Percentiles rank a stretch among this genome's conserved stretches.
Evolutionary conservation across 441 rosid genomes (phyloP).

Genomic region (Populus hybrid): DNA sequence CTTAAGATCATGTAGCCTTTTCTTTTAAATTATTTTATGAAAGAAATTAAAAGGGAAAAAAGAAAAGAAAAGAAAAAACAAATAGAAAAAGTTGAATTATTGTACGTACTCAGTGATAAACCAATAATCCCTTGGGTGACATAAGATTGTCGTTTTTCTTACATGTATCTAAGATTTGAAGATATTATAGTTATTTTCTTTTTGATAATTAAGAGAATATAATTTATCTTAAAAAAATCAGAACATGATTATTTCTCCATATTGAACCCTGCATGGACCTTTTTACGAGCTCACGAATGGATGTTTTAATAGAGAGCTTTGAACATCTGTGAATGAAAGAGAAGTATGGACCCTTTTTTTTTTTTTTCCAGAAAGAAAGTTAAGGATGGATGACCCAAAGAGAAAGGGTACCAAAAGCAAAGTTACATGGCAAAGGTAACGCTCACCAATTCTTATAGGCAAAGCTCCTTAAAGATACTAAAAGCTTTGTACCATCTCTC

Average conservation of each 20-base stretch:
- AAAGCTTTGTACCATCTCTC: constrained; percentile 26
- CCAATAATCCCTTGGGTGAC: neutral
- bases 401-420: constrained; percentile 14
- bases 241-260: neutral
- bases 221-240: no score
- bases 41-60: no score
- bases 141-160: no score
- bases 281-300: neutral
- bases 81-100: neutral
- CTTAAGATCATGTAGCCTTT: neutral
- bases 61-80: neutral
- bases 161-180: neutral
- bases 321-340: neutral
- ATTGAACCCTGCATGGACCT: neutral
- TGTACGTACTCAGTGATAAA: neutral
- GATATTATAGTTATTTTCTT: no score
- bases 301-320: neutral
- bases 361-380: neutral
- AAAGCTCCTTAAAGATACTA: constrained; percentile 3
- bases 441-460: constrained; percentile 6
- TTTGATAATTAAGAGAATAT: no score
- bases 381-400: constrained; percentile 7
- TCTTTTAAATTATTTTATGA: no score
- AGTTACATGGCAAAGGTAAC: constrained; percentile 14
- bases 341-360: neutral